A percentile compares a stretch with the other conserved stretches of the same genome.
Conservation (phyloP, 768 basidiomycete species). For the Boletus tomentosulus region DNA sequence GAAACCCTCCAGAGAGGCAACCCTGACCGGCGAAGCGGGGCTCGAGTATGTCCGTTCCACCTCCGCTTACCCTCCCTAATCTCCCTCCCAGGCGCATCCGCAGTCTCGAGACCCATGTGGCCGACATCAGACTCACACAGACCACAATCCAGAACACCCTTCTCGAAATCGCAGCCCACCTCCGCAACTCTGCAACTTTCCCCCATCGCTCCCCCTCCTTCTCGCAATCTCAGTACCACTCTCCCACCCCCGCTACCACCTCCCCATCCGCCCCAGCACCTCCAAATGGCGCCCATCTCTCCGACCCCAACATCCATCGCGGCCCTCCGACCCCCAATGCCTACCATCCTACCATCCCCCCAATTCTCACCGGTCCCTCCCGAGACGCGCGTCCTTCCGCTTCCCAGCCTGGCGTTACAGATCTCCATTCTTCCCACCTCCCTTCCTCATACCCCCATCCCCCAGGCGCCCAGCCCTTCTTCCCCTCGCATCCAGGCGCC, state of each 20-base stretch:
- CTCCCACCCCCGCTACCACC: constrained; percentile 61
- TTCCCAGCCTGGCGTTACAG: constrained; percentile 34
- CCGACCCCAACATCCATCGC: constrained; percentile 23
- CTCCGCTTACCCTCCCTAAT: constrained; percentile 2
- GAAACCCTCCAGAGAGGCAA: constrained; percentile 85
- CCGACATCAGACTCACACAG: constrained; percentile 74
- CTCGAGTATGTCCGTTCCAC: constrained; percentile 60
- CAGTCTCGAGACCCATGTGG: constrained; percentile 81
- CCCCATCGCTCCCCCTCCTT: constrained; percentile 61
- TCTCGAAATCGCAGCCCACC: constrained; percentile 71
- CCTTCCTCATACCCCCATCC: constrained; percentile 43
- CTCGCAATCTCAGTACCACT: constrained; percentile 47
- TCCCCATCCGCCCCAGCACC: constrained; percentile 43
- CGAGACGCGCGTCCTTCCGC: constrained; percentile 33
- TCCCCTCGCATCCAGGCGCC: constrained; percentile 42
- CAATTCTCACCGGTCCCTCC: constrained; percentile 27
- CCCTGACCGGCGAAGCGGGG: constrained; percentile 84
- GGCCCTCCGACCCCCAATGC: constrained; percentile 29
- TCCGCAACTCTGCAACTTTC: constrained; percentile 53
- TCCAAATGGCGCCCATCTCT: constrained; percentile 30
- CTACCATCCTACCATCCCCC: constrained; percentile 28
- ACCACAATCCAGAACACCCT: constrained; percentile 74
- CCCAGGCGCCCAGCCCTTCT: constrained; percentile 27
- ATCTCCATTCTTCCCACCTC: constrained; percentile 42
- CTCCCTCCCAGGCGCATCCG: constrained; percentile 70